Evolutionary conservation across 2,329 filamentous ascomycete species (phyloP), one percentile per base, ranked within the genome.

Genomic region (Botrytis cinerea): DNA sequence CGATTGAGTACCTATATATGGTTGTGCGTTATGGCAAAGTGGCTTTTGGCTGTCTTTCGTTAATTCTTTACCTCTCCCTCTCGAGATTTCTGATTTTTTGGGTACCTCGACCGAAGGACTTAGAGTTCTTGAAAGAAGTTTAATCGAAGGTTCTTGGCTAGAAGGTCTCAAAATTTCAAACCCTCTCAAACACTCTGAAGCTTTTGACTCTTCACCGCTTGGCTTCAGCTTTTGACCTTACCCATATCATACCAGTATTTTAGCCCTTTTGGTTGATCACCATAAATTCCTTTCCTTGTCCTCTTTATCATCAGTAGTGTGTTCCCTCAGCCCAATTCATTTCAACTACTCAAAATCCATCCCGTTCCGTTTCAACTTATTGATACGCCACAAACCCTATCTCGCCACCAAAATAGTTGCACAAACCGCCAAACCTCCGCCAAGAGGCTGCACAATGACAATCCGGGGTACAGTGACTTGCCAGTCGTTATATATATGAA

Each of bases 401-500:
- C 28, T 46, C n/a, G 9, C 18, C 9, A 35, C 12, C 62, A 64
- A 28, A 28, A 7, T n/a, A 64, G 28, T 18, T 22, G 20, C 16
- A 46, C 62, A 14, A 46, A 46, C 28, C 20, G 18, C 35, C 35
- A 35, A 40, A 25, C 2, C 22, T 1, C 25, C 51, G 35, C 14
- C 60, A 62, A 16, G 35, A 28, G 5, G 35, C 40, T 62, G 40
- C 25, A 64, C 40, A 46, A 63, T 43, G 38, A 63, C 61, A 43
- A 63, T 46, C 62, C 18, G 62, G 43, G 62, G 62, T 64, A 46
- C 43, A 45, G 62, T 46, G 62, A 64, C 61, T 14, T 28, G 9
- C 62, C 62, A 46, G 12, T 43, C 43, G 62, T 43, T 64, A 46
- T 46, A 46, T 64, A 64, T 32, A 35, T 46, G 62, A 64, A 64